Conservation (phyloP, 139 green algal genomes). For the Chlorella sp. region DNA sequence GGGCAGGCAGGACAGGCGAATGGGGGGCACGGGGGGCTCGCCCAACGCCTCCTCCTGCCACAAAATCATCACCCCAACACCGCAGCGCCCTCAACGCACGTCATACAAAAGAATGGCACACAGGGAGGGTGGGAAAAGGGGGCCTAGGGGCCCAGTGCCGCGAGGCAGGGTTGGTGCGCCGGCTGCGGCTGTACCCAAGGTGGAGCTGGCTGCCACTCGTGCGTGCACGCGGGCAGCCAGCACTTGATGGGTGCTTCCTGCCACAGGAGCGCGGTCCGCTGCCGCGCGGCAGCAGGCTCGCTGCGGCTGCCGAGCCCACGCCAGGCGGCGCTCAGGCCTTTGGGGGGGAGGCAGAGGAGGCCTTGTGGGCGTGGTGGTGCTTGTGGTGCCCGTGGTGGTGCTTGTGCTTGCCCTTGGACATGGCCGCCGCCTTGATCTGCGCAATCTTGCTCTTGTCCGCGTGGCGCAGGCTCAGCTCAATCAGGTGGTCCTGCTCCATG, state of each 20-base stretch:
- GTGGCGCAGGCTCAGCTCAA: constrained; percentile 36
- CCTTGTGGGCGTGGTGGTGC: constrained; percentile 8
- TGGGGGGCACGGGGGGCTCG: no score
- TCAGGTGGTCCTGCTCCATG: constrained; percentile 47
- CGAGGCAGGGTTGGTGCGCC: not conserved
- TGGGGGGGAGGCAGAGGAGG: not conserved
- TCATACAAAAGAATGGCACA: not conserved
- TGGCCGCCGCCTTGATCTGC: constrained; percentile 24
- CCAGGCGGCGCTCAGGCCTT: not conserved
- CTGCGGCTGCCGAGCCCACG: not conserved
- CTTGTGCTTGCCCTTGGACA: constrained; percentile 31
- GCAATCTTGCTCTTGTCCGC: constrained; percentile 31
- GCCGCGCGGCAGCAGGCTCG: not conserved
- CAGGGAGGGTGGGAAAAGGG: not conserved
- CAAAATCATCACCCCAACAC: no score
- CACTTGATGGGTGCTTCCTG: no score
- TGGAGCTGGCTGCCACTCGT: not conserved
- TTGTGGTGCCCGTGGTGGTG: not conserved
- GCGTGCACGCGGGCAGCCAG: not conserved
- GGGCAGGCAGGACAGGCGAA: no score
- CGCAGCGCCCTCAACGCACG: not conserved
- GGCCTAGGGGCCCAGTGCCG: no score
- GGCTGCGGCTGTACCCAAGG: not conserved
- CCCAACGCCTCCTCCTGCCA: no score
- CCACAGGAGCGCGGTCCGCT: not conserved